Base-by-base conservation (phyloP, 2,329 filamentous ascomycete species). In the Ceratocystiopsis sp. region DNA sequence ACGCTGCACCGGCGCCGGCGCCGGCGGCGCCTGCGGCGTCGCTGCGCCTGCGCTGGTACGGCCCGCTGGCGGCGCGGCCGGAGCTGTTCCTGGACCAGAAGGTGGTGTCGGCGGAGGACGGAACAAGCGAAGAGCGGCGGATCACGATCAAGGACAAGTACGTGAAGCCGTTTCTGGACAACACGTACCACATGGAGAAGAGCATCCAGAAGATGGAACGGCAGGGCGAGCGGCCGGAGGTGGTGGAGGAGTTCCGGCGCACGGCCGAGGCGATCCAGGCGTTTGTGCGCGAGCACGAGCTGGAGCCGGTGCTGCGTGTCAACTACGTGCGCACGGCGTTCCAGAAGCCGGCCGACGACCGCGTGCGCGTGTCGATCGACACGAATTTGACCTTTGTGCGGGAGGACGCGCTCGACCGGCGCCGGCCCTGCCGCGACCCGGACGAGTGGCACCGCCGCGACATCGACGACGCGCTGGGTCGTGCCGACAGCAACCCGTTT, bases 291-390 rank as follows among this genome's bases (percentile, higher is more conserved):
- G 71, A 82, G 40, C 75, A 84, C 54, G 72, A 82, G 44, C 67
- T 98, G 15, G 76, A 89, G 57, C 91, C 91, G 6, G 73, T 94
- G 32, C 61, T 98, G 42, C 78, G 91, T 41, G 91, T 91, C 49
- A 94, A 93, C 62, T 96, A 96, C 59, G 83, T 79, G 35, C 82
- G 91, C 48, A 93, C 86, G 1, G 91, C 91, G 1, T 98, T 96
- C 66, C 91, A 98, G 61, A 94, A 94, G 51, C 91, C 91, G 7
- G 77, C 84, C 14, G 87, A 98, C 57, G 78, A 93, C 59, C 80
- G 84, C 17, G 79, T 98, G 39, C 78, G 91, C 43, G 84, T 98
- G 52, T 87, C 86, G 7, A 82, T 98, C 46, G 91, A 98, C 58
- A 95, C 86, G 0, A 78, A 93, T 52, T 69, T 98, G 32, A 86